Conservation (phyloP, 495 filamentous ascomycete species). For the Podospora conica region DNA sequence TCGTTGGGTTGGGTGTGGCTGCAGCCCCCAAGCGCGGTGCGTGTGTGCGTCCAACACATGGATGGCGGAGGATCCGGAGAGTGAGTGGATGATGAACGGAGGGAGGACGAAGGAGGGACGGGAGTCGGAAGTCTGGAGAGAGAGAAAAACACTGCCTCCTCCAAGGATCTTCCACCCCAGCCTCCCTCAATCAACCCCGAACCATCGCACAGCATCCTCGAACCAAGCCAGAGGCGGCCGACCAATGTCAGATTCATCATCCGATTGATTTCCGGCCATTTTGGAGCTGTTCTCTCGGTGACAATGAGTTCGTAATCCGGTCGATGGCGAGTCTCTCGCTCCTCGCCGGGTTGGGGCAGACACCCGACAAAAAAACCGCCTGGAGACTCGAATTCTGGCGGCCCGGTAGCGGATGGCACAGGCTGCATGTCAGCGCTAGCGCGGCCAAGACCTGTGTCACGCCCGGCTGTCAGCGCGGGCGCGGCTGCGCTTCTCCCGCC, state of each 20-base stretch:
- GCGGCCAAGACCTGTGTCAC: neutral
- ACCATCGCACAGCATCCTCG: neutral
- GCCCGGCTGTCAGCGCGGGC: neutral
- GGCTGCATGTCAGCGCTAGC: neutral
- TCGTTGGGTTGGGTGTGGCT: neutral
- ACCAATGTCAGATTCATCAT: neutral
- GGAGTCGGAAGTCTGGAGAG: neutral
- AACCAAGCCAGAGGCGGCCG: neutral
- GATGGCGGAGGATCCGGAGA: neutral
- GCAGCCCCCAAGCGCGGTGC: neutral
- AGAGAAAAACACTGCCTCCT: neutral
- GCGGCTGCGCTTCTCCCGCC: neutral
- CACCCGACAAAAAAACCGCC: neutral
- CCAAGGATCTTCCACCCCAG: neutral
- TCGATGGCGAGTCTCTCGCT: too few relatives aligned
- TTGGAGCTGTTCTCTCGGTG: neutral
- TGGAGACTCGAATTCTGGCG: neutral
- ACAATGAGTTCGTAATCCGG: neutral
- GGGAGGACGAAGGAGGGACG: neutral
- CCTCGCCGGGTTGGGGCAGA: neutral
- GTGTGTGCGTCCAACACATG: neutral
- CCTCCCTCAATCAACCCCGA: neutral
- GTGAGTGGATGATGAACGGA: neutral
- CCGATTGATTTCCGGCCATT: neutral
- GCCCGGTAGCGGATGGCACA: neutral